Evolutionary conservation across 176 grass and related monocot species (phyloP).

Genomic region (Cenchrus purpureus): DNA sequence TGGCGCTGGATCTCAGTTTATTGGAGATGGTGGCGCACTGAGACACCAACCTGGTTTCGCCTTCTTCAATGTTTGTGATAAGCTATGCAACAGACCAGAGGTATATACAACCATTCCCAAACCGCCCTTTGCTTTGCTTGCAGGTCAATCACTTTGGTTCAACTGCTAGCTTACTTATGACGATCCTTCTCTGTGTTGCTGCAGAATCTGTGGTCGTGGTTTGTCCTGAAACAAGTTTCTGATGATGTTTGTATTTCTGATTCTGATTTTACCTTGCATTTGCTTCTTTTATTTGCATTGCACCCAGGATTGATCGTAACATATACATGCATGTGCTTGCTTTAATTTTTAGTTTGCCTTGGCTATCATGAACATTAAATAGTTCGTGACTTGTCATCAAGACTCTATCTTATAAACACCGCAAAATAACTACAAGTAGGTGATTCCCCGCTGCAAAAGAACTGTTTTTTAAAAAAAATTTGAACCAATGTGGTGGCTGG

Average conservation of each 20-base stretch:
- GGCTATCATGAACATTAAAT: not conserved
- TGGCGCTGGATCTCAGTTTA: not conserved
- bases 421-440: no score
- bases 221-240: not conserved
- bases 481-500: no score
- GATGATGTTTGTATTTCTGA: not conserved
- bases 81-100: rapidly evolving
- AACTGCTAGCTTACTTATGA: not conserved
- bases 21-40: not conserved
- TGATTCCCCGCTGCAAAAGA: no score
- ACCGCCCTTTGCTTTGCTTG: not conserved
- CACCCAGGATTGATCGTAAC: not conserved
- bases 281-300: not conserved
- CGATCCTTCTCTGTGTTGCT: not conserved
- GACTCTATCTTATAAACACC: no score
- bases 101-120: not conserved
- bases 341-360: not conserved
- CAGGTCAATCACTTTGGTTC: not conserved
- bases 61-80: not conserved
- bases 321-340: no score
- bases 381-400: not conserved
- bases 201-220: not conserved
- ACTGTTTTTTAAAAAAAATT: no score
- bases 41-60: not conserved
- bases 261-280: constrained; percentile 1